Percentiles rank a stretch among this genome's conserved stretches.
Evolutionary conservation across 176 grass and related monocot genomes (phyloP).

Genomic region (Typha latifolia): DNA sequence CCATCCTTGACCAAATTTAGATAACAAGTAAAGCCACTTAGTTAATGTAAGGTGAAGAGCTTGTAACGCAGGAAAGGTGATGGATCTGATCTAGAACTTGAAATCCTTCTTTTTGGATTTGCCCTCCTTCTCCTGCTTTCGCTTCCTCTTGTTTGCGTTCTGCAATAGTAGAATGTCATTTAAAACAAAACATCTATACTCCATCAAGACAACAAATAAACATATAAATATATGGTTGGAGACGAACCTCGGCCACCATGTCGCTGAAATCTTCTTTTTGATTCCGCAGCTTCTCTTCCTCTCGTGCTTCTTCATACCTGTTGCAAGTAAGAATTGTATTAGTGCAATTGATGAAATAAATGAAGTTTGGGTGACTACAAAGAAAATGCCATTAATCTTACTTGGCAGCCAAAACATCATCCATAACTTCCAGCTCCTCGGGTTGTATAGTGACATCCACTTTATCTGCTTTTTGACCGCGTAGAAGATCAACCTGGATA

Average conservation of each 20-base stretch:
- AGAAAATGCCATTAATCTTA: constrained; percentile 26
- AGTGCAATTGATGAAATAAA: background rate
- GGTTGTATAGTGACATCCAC: constrained; percentile 98
- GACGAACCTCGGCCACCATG: constrained; percentile 85
- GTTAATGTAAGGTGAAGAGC: too few species aligned
- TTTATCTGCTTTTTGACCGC: constrained; percentile 88
- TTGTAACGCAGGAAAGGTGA: too few species aligned
- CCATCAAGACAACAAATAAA: background rate
- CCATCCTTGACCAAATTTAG: too few species aligned
- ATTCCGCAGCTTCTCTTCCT: constrained; percentile 79
- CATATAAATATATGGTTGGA: background rate
- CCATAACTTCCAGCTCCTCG: constrained; percentile 92
- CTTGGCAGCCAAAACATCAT: constrained; percentile 97
- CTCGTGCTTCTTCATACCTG: constrained; percentile 87
- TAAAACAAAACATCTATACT: background rate
- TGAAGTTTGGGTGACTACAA: background rate
- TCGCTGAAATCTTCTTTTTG: constrained; percentile 98
- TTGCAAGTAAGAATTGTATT: background rate
- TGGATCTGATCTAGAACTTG: constrained; percentile 51
- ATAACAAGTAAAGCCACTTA: too few species aligned
- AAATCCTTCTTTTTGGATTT: constrained; percentile 98
- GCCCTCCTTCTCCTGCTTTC: constrained; percentile 75
- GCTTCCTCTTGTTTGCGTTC: constrained; percentile 84
- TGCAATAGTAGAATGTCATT: constrained; percentile 23
- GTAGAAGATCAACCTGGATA: constrained; percentile 82